phyloP scores from a whole-genome alignment of 345 rosid species.

The Melaleuca quinquenervia region DNA sequence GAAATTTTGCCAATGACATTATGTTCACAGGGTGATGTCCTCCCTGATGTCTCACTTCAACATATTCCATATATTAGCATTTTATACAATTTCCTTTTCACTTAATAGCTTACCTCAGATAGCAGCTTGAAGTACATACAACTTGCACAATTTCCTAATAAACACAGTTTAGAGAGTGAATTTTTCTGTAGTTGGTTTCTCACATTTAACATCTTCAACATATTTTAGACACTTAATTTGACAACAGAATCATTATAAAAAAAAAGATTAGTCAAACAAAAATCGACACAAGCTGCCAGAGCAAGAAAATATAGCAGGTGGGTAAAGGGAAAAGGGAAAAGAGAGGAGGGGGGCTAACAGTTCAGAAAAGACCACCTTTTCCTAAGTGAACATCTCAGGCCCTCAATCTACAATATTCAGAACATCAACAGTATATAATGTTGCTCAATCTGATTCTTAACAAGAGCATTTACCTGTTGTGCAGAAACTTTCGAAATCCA shows the following conservation, averaged over 20 bases:
- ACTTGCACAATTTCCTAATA: not conserved
- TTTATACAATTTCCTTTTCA: not conserved
- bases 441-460: not conserved
- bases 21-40: not conserved
- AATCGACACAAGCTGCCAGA: not conserved
- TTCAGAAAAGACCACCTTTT: not conserved
- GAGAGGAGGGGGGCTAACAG: not conserved
- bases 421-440: not conserved
- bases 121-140: too few relatives aligned
- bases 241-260: not conserved
- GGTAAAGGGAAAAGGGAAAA: not conserved
- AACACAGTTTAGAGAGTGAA: not conserved
- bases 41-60: not conserved
- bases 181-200: not conserved
- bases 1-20: not conserved
- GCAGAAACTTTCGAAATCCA: constrained; percentile 97
- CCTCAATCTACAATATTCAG: not conserved
- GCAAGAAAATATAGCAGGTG: not conserved
- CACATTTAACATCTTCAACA: not conserved
- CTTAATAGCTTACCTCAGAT: not conserved
- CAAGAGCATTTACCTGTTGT: constrained; percentile 56
- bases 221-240: not conserved
- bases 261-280: not conserved
- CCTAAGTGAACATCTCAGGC: not conserved
- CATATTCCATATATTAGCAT: not conserved